Evolutionary conservation across 768 basidiomycete genomes (phyloP).

Genomic region (Termitomyces heimii): DNA sequence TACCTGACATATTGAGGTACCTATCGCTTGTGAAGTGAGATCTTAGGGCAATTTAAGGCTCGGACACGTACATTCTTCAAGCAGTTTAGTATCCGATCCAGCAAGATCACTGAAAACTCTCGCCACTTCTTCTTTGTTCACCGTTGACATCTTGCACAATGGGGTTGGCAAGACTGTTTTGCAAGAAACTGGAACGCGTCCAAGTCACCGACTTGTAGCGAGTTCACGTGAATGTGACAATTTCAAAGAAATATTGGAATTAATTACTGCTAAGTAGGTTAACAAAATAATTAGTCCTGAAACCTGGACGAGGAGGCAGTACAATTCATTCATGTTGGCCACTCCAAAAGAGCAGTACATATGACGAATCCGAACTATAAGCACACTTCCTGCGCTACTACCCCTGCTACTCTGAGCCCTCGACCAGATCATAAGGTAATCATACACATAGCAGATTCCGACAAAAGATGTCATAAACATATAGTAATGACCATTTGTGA

Average conservation of each 20-base stretch:
- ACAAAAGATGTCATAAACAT: constrained; percentile 27
- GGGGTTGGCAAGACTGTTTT: background rate
- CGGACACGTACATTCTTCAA: constrained; percentile 44
- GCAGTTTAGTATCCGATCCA: constrained; percentile 34
- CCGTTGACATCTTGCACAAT: constrained; percentile 13
- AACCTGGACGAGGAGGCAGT: constrained; percentile 8
- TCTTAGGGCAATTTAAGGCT: background rate
- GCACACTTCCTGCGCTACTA: constrained; percentile 6
- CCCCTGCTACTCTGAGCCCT: constrained; percentile 13
- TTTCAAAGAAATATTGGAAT: background rate
- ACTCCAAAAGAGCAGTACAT: constrained; percentile 2
- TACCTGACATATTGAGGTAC: constrained; percentile 57
- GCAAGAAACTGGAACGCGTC: constrained; percentile 3
- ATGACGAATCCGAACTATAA: constrained; percentile 9
- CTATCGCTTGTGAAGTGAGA: constrained; percentile 27
- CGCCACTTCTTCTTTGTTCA: constrained; percentile 19
- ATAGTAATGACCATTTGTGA: constrained; percentile 21
- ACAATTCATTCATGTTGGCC: constrained; percentile 6
- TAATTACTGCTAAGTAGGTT: background rate
- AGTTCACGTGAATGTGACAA: constrained; percentile 7
- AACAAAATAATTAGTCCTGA: constrained; percentile 7
- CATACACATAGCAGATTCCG: constrained; percentile 31
- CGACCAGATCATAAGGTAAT: constrained; percentile 18
- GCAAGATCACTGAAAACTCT: constrained; percentile 19
- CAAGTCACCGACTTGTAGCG: background rate